Base-by-base conservation (phyloP, 306 rosid genomes). In the Casuarina equisetifolia region DNA sequence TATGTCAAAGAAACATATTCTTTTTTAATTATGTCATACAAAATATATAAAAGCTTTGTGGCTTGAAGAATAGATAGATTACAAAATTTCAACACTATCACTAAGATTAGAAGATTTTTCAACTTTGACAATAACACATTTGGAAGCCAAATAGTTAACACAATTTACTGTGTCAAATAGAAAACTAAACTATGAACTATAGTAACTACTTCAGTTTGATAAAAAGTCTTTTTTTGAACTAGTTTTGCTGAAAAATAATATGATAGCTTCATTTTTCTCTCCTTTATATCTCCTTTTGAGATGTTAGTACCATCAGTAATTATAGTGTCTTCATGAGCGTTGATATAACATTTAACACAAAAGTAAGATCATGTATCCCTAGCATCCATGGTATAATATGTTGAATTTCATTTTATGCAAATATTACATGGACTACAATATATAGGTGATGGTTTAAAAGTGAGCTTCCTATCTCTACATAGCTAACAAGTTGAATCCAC, bases 401-500 rank as follows among this genome's bases (percentile, higher is more conserved):
- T 92, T 59, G 91, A 89, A 85, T 95, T 95, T 68, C 99, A 83
- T 78, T 95, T 95, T 76, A 95, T 92, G 68, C 99, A 96, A 81
- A 86, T 91, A 69, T 96, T 97, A 48, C 99, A 95, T 36, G 96
- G 96, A 49, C 97, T 78, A 72, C 99, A 95, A 84, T 95, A 95
- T 77, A 91, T 88, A 42, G 97, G 99, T 3, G 97, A 97, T 1
- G 99, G 99, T 84, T 95, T 97, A 88, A 95, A 95, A 9, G 99
- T 90, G 62, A 95, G 97, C 87, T 90, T 95, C 89, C 92, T 97
- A 58, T 92, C 99, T 48, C 97, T 97, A 81, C 99, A 95, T 84
- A 95, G 81, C 81, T 95, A 97, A 83, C 97, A 95, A 69, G 97
- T 94, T n/a, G 90, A 46, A 72, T 91, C 89, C 85, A 91, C 99